Evolutionary conservation across 352 stramenopile species (phyloP), one percentile per base, ranked within the genome.

Genomic region (Globisporangium rhizosaccharum): DNA sequence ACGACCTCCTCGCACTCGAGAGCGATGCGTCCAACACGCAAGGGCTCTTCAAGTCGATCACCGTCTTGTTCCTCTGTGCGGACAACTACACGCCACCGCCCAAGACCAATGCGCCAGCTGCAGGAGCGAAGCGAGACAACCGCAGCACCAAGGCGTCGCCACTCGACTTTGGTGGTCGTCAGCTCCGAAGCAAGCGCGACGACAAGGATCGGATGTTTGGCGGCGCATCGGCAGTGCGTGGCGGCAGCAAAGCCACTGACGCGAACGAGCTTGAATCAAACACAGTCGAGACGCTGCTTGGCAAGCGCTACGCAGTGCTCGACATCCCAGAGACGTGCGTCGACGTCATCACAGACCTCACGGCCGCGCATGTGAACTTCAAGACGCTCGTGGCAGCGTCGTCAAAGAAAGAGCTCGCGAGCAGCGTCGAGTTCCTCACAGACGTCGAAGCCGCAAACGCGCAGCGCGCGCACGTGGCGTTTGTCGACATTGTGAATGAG

Each of bases 281-380:
- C 39, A 71, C 72, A 10, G 87, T 62, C n/a, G 79, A 66, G 3
- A 73, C 71, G 59, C 52, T 94, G 2, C 33, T 92, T 33, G 85
- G 85, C 55, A 82, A 65, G 58, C 76, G 73, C 26, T 92, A 90
- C 50, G 77, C 76, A 1, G 75, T 94, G 12, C 41, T 92, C 23
- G 80, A 90, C 47, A 73, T 94, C 2, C 82, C 82, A n/a, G 82
- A 92, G 62, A 83, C 81, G 44, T 92, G 82, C 52, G 64, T 94
- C 20, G 80, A 90, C 20, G 75, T 81, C 28, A 62, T 94, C 8
- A 88, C 82, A 28, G 77, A 63, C 0, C 28, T 77, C 17, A 60
- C 75, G 26, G 70, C 71, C 3, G 68, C 61, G 2, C 63, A 9
- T 18, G 65, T 93, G 2, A 88, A 93, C 49, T 75, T 73, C 12